Base-by-base conservation (phyloP, 164 flowering plant species). In the Warburgia ugandensis region DNA sequence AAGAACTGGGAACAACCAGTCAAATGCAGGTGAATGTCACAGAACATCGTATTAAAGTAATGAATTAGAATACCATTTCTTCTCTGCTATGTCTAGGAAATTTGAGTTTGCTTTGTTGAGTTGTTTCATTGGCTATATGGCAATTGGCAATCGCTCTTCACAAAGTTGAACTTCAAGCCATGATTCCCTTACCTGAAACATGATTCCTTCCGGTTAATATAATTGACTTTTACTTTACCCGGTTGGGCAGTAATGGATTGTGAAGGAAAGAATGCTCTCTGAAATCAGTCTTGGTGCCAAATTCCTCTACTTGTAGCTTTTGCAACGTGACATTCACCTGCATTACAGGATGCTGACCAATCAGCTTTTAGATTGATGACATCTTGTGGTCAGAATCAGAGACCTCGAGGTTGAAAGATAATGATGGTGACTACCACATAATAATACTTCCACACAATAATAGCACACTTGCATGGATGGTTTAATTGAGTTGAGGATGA, bases 91-190 rank as follows among this genome's bases (percentile, higher is more conserved):
- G 72, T 67, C 73, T 84, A 14, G 97, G 97, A 64, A 88, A 76
- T 73, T 64, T 79, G 50, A 92, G 71, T 25, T 68, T 32, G 36
- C 87, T 74, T 9, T 31, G 61, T 40, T 45, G 58, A 55, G 48
- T 67, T 32, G 82, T 77, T 41, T 65, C 55, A 32, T 73, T 89
- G 27, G 89, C 54, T 48, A 69, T 69, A 54, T n/a, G n/a, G n/a
- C 97, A 94, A 45, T 66, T 70, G 23, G 64, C 40, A n/a, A 65
- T 68, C 81, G 88, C 40, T 61, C 80, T 54, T 79, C 75, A 67
- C 99, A 94, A 59, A 94, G 77, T 49, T 89, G 81, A 65, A 94
- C 94, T 63, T 94, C 83, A 62, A 94, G 97, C 83, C 86, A 72
- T 29, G 99, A 94, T 17, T 84, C 86, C 66, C 81, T 94, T 54